A percentile compares a stretch with the other conserved stretches of the same genome.
These are phyloP conservation scores for Lachnellula cervina DNA, from an alignment of 2,329 filamentous ascomycete genomes.

Conservation along the genomic window DNA sequence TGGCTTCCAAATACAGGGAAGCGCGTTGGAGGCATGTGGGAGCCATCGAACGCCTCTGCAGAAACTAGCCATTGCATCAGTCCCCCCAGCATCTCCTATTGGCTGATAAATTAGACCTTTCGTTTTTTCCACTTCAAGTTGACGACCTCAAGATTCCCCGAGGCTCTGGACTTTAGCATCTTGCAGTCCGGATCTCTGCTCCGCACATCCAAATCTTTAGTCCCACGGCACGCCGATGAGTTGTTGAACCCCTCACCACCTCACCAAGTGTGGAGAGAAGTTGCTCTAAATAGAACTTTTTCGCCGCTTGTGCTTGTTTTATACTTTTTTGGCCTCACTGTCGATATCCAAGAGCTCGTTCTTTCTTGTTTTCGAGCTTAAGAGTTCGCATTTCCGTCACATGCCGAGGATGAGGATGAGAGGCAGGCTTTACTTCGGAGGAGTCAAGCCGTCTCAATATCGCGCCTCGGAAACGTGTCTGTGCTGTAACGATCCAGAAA, in stretches of 20 bases:
- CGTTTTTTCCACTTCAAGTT: not conserved
- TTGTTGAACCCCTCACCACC: not conserved
- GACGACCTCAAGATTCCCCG: conserved; percentile 3
- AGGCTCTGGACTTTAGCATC: not conserved
- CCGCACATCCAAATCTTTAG: not conserved
- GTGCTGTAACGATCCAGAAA: conserved; percentile 2
- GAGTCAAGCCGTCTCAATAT: conserved; percentile 12
- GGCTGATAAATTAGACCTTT: not conserved
- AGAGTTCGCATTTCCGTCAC: not conserved
- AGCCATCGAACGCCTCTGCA: conserved; percentile 2
- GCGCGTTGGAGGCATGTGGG: conserved; percentile 5
- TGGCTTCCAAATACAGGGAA: conserved; percentile 11
- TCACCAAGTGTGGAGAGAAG: not conserved
- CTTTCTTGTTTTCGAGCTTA: not conserved
- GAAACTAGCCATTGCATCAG: conserved; percentile 1
- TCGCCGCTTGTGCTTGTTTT: conserved; percentile 3
- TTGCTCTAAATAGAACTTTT: conserved; percentile 3
- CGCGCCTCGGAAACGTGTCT: conserved; percentile 7
- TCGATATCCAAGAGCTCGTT: not conserved
- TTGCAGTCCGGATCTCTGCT: not conserved
- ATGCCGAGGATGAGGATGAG: not conserved
- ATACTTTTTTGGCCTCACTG: not conserved
- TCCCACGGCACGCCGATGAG: not conserved
- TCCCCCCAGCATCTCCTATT: conserved; percentile 8
- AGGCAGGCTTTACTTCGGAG: conserved; percentile 11